A percentile compares a stretch with the other conserved stretches of the same genome.
Conservation (phyloP, 176 grass and related monocot genomes). For the Microstegium vimineum region DNA sequence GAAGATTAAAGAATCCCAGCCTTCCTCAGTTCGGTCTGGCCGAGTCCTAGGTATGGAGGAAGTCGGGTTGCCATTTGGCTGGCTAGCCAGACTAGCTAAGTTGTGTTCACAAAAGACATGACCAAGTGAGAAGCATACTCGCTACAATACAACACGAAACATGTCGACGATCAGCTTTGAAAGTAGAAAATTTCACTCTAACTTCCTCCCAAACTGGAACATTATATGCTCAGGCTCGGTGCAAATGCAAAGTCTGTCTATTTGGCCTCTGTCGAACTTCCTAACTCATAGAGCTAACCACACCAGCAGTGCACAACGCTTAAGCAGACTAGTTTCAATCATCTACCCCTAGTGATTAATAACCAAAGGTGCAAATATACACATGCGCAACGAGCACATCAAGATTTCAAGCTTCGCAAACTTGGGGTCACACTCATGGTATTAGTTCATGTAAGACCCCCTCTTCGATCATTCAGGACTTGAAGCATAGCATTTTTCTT, state of each 20-base stretch:
- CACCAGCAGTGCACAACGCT: constrained; percentile 20
- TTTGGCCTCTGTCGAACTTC: constrained; percentile 22
- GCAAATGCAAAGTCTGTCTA: not conserved
- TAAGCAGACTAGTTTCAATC: constrained; percentile 37
- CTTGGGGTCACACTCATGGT: not conserved
- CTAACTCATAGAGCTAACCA: constrained; percentile 38
- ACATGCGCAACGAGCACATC: constrained; percentile 40
- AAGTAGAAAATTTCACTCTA: not conserved
- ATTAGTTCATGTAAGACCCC: constrained; percentile 2
- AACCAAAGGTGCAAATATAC: constrained; percentile 65
- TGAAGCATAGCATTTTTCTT: constrained; percentile 75
- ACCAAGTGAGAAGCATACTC: not conserved
- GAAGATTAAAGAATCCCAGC: not conserved
- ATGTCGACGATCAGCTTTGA: not conserved
- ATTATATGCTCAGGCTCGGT: not conserved
- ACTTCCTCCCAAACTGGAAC: not conserved
- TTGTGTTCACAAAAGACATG: no score
- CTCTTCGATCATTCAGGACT: constrained; percentile 41
- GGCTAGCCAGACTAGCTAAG: not conserved
- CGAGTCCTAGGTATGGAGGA: not conserved
- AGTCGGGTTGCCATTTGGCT: not conserved
- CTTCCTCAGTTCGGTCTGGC: not conserved
- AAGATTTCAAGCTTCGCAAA: not conserved
- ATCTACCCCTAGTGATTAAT: constrained; percentile 48
- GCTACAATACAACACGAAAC: not conserved